Base-by-base conservation (phyloP, 306 rosid genomes). In the Corylus avellana region DNA sequence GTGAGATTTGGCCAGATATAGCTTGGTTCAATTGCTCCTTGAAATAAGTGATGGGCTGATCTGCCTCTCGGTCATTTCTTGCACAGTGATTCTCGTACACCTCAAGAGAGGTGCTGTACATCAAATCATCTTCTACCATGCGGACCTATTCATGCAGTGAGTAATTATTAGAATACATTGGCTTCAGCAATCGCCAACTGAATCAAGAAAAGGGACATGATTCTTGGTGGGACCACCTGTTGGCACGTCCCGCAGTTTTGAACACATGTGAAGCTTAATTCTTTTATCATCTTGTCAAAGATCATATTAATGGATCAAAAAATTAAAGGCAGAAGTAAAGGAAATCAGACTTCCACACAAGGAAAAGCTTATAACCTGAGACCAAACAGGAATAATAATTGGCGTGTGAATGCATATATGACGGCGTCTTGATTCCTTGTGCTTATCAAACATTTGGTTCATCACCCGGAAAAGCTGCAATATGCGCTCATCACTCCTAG, bases 371-470 rank as follows among this genome's bases (percentile, higher is more conserved):
- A 78, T 79, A 27, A 96, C 99, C 98, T 96, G 99, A 49, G 99
- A 96, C 99, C 99, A 96, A 85, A 96, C 99, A 80, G 99, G 99
- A 83, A 96, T 96, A 61, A 96, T 96, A 69, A 93, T 96, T 17
- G 99, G 99, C 1, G 99, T 93, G 87, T 96, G 97, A 89, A 96
- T 90, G 86, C 88, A 81, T 73, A 96, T 90, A 90, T 96, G 94
- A 71, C 99, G 99, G 58, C 98, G 96, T 81, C 99, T 96, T 56
- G 99, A 93, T 86, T 96, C 99, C 91, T 91, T 93, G 89, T 96
- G 98, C 88, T 93, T 96, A 84, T 96, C 98, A 88, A 96, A 96
- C 98, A 96, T 96, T 87, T 96, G 99, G 86, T 96, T 96, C 96
- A 96, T 89, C 83, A 96, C 96, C 71, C 99, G 97, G 88, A 96